A percentile compares a stretch with the other conserved stretches of the same genome.
These are phyloP conservation scores for Zarea fungicola DNA, from an alignment of 2,329 filamentous ascomycete species.

Conservation along the genomic window DNA sequence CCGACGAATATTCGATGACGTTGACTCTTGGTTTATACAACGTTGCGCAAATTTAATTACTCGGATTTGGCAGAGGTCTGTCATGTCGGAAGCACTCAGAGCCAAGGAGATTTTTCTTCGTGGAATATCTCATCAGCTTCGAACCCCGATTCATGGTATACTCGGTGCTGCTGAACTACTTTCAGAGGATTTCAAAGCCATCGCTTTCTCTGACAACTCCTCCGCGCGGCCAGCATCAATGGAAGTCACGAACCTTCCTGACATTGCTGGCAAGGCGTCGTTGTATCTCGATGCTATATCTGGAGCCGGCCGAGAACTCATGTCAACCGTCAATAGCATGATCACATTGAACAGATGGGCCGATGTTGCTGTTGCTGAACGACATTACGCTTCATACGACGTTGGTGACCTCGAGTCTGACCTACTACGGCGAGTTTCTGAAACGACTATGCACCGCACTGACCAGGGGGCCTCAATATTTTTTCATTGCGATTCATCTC, in stretches of 20 bases:
- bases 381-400: slow-evolving; percentile 23
- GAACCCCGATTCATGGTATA: slow-evolving; percentile 44
- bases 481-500: background rate
- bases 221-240: background rate
- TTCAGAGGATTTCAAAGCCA: slow-evolving; percentile 32
- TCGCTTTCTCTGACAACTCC: slow-evolving; percentile 10
- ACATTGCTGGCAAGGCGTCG: slow-evolving; percentile 13
- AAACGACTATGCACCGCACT: background rate
- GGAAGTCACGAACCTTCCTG: background rate
- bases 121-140: slow-evolving; percentile 41
- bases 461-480: background rate
- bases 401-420: background rate
- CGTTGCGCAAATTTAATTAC: slow-evolving; percentile 33
- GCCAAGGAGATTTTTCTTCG: slow-evolving; percentile 41
- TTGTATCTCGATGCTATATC: slow-evolving; percentile 18
- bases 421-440: background rate
- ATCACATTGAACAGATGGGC: slow-evolving; percentile 37
- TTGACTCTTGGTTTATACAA: slow-evolving; percentile 41
- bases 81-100: slow-evolving; percentile 34
- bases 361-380: slow-evolving; percentile 24
- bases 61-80: slow-evolving; percentile 32
- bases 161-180: slow-evolving; percentile 34
- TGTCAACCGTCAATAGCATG: slow-evolving; percentile 33
- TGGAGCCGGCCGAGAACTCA: slow-evolving; percentile 1
- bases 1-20: slow-evolving; percentile 40